Evolutionary conservation across 345 rosid species (phyloP).

Genomic region (Eutrema yunnanense): DNA sequence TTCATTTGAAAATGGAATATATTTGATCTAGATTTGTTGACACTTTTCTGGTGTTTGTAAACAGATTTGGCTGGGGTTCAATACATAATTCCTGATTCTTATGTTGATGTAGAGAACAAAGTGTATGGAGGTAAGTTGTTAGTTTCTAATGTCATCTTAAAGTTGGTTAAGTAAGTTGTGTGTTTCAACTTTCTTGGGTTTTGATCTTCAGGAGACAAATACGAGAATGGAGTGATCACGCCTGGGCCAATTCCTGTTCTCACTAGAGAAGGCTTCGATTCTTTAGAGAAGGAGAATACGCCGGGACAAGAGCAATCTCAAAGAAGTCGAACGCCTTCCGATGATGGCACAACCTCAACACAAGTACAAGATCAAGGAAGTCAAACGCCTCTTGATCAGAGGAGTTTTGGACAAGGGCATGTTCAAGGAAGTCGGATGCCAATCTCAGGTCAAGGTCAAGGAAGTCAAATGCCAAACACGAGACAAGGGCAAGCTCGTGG

Average conservation of each 20-base stretch:
- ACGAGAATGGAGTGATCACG: conserved; percentile 75
- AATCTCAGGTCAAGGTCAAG: not conserved
- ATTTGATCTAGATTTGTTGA: conserved; percentile 6
- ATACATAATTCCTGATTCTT: conserved; percentile 84
- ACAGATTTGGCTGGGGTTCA: conserved; percentile 77
- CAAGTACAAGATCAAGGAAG: conserved; percentile 23
- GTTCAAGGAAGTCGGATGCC: conserved; percentile 1
- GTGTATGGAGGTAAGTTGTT: conserved; percentile 70
- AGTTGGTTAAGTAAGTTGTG: not conserved
- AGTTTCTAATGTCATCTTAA: not conserved
- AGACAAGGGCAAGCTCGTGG: conserved; percentile 16
- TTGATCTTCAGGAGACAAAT: conserved; percentile 61
- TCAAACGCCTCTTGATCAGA: not conserved
- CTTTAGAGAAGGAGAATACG: conserved; percentile 35
- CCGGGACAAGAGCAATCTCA: conserved; percentile 28
- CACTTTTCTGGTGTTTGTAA: not conserved
- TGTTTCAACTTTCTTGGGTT: not conserved
- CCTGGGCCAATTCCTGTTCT: conserved; percentile 59
- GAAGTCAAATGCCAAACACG: not conserved
- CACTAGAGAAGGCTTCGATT: conserved; percentile 24
- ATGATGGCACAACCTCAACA: not conserved
- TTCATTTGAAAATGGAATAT: not conserved
- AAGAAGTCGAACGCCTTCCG: conserved; percentile 12
- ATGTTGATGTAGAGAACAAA: conserved; percentile 74
- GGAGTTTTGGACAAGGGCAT: not conserved